A percentile compares a stretch with the other conserved stretches of the same genome.
Conservation (phyloP, 192 early-diverging fungal genomes). For the Coemansia reversa region DNA sequence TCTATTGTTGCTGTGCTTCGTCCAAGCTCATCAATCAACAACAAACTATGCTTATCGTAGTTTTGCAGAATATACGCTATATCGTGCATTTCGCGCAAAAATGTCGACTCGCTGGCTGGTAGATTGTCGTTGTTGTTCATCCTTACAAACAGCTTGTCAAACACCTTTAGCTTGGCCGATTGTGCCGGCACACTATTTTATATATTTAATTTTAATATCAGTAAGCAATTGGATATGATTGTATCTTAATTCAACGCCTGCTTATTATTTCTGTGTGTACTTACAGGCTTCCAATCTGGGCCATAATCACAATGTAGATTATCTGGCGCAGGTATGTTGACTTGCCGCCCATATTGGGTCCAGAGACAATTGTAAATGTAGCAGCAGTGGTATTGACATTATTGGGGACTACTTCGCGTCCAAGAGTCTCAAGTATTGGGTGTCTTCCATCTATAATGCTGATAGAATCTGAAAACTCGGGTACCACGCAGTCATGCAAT, state of each 20-base stretch:
- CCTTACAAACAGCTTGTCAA: slow-evolving; percentile 72
- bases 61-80: slow-evolving; percentile 77
- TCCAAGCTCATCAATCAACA: slow-evolving; percentile 92
- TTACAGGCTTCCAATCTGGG: slow-evolving; percentile 82
- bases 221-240: not conserved
- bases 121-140: slow-evolving; percentile 71
- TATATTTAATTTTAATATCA: not conserved
- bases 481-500: slow-evolving; percentile 58
- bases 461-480: slow-evolving; percentile 77
- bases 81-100: slow-evolving; percentile 88
- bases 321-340: slow-evolving; percentile 83
- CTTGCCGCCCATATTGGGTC: slow-evolving; percentile 93
- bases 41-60: slow-evolving; percentile 64
- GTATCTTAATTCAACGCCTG: not conserved
- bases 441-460: slow-evolving; percentile 75
- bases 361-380: slow-evolving; percentile 78
- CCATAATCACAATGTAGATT: slow-evolving; percentile 75
- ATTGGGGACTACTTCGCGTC: slow-evolving; percentile 66
- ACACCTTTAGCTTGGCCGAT: slow-evolving; percentile 70
- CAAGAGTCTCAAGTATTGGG: slow-evolving; percentile 66
- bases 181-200: slow-evolving; percentile 72
- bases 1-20: slow-evolving; percentile 58
- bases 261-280: slow-evolving; percentile 1
- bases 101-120: slow-evolving; percentile 66
- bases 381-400: slow-evolving; percentile 60